Conservation (phyloP, 805 yeast genomes). For the Lachancea thermotolerans region DNA sequence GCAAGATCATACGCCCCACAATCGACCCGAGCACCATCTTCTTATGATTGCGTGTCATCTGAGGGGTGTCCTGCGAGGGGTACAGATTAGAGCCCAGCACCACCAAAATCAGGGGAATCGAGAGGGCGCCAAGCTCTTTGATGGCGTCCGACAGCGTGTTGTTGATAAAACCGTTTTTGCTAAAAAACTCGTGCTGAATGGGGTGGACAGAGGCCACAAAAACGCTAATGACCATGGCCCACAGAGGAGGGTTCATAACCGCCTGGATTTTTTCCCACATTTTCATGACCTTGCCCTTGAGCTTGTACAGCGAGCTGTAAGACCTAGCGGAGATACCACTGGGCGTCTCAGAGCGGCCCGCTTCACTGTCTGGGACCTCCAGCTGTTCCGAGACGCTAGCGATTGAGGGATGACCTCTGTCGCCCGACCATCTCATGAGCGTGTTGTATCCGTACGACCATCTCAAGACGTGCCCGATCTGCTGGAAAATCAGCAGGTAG, state of each 20-base stretch:
- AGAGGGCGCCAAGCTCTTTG: conserved; percentile 61
- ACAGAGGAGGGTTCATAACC: conserved; percentile 77
- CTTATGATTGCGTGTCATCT: conserved; percentile 54
- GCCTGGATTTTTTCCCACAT: conserved; percentile 27
- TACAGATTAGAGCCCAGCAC: conserved; percentile 74
- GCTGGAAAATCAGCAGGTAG: conserved; percentile 70
- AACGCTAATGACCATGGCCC: conserved; percentile 65
- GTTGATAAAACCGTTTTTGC: conserved; percentile 52
- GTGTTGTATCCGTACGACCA: conserved; percentile 88
- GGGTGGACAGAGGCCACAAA: conserved; percentile 61
- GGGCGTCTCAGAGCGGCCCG: conserved; percentile 1
- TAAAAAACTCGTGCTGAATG: conserved; percentile 51
- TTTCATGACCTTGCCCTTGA: conserved; percentile 8
- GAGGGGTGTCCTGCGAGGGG: conserved; percentile 62
- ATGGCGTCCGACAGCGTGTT: conserved; percentile 61
- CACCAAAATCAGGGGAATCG: conserved; percentile 69
- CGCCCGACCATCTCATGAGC: conserved; percentile 44
- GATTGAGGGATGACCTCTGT: conserved; percentile 8
- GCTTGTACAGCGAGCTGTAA: conserved; percentile 14
- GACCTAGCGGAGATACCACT: conserved; percentile 6
- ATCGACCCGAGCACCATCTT: conserved; percentile 62
- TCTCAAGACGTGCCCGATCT: conserved; percentile 72
- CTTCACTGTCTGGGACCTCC: conserved; percentile 1
- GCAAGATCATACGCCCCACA: conserved; percentile 70
- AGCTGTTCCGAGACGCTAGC: conserved; percentile 4